Percentiles rank a stretch among this genome's conserved stretches.
Conservation (phyloP, 2,329 filamentous ascomycete species). For the Aureobasidium namibiae region DNA sequence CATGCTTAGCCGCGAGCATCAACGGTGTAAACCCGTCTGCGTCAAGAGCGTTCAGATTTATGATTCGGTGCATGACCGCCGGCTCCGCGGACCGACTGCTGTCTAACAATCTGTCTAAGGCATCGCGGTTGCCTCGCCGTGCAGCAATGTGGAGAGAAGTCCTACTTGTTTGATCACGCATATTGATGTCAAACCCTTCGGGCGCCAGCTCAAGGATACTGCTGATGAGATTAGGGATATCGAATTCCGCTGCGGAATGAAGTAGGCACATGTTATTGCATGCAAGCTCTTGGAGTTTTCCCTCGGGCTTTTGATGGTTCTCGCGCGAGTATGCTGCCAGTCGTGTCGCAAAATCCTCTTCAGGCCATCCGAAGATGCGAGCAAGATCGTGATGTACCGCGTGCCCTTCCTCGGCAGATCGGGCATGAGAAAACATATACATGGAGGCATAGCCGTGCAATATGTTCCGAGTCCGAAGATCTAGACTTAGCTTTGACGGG, state of each 20-base stretch:
- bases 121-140: neutral
- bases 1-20: neutral
- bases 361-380: conserved; percentile 12
- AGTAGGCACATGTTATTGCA: neutral
- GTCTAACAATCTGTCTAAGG: neutral
- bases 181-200: neutral
- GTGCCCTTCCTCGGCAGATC: neutral
- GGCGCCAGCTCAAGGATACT: neutral
- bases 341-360: neutral
- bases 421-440: neutral
- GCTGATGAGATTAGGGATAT: neutral
- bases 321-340: neutral
- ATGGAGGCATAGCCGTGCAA: neutral
- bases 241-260: neutral
- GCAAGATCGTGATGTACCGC: neutral
- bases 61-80: neutral
- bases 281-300: no score
- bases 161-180: neutral
- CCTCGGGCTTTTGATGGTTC: no score
- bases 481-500: neutral
- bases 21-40: neutral
- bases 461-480: neutral
- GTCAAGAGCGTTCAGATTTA: neutral
- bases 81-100: neutral
- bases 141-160: neutral